These are phyloP conservation scores for Rhinocladiella mackenziei DNA, from an alignment of 2,329 filamentous ascomycete species.

Conservation along the genomic window DNA sequence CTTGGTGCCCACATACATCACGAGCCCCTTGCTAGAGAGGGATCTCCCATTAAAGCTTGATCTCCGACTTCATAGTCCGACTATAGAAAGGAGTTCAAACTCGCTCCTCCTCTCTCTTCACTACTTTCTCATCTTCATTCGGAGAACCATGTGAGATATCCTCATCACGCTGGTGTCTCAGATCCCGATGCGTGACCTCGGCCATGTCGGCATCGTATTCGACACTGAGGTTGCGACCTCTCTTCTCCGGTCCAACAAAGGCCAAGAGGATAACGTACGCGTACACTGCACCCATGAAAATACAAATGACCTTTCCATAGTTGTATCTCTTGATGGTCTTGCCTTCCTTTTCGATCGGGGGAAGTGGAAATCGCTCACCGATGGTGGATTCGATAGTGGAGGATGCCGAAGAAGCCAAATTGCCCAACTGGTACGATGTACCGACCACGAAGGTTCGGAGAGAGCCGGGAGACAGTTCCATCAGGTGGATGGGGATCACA, in stretches of 20 bases:
- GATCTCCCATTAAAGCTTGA: not conserved
- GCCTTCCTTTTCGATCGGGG: slow-evolving; percentile 45
- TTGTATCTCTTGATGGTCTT: slow-evolving; percentile 53
- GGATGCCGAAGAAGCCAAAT: slow-evolving; percentile 57
- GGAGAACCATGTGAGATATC: slow-evolving; percentile 12
- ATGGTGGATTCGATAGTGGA: slow-evolving; percentile 73
- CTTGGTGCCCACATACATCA: too few relatives aligned
- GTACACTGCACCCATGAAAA: slow-evolving; percentile 85
- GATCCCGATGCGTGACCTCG: slow-evolving; percentile 34
- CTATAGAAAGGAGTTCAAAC: slow-evolving; percentile 8
- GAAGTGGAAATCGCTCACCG: slow-evolving; percentile 69
- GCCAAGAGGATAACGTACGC: slow-evolving; percentile 54
- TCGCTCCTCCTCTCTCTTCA: slow-evolving; percentile 13
- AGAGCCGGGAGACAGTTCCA: slow-evolving; percentile 59
- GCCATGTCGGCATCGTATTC: slow-evolving; percentile 46
- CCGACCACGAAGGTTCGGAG: slow-evolving; percentile 63
- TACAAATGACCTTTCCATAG: slow-evolving; percentile 81
- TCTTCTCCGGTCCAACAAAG: slow-evolving; percentile 47
- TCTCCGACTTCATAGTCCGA: not conserved
- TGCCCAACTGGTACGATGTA: slow-evolving; percentile 61
- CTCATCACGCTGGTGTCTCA: slow-evolving; percentile 15
- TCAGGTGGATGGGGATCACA: slow-evolving; percentile 66
- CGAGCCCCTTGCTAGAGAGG: not conserved
- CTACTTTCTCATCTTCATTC: slow-evolving; percentile 25
- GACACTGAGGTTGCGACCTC: slow-evolving; percentile 47